Evolutionary conservation across 2,329 filamentous ascomycete genomes (phyloP).

Genomic region (Bipolaris victoriae): DNA sequence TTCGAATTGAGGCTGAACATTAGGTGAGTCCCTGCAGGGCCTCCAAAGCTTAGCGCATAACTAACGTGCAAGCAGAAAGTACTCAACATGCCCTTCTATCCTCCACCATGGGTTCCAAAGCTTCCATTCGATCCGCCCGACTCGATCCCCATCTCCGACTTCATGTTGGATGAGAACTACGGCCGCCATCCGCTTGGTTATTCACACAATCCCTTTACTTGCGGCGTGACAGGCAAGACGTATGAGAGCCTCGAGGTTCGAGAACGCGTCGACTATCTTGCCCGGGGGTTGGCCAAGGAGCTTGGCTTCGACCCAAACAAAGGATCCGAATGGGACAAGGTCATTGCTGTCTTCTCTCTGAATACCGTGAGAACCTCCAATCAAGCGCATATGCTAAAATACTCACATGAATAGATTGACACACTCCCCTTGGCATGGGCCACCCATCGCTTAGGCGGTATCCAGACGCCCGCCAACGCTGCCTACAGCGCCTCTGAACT

Average conservation of each 20-base stretch:
- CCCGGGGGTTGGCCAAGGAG: constrained; percentile 71
- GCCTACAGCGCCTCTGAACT: constrained; percentile 74
- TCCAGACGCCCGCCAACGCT: constrained; percentile 76
- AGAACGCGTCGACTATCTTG: constrained; percentile 69
- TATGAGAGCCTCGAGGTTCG: constrained; percentile 69
- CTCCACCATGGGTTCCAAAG: constrained; percentile 66
- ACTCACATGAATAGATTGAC: constrained; percentile 65
- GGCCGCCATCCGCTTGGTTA: constrained; percentile 68
- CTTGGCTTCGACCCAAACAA: constrained; percentile 73
- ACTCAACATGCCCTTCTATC: constrained; percentile 59
- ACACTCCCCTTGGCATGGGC: constrained; percentile 75
- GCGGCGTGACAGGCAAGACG: constrained; percentile 72
- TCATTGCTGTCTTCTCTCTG: constrained; percentile 76
- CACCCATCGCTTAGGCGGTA: constrained; percentile 74
- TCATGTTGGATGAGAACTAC: constrained; percentile 75
- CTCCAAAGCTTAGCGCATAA: neutral
- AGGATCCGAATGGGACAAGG: constrained; percentile 81
- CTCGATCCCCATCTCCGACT: constrained; percentile 74
- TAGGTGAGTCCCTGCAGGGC: neutral
- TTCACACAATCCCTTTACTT: constrained; percentile 75
- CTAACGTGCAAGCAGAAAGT: constrained; percentile 3
- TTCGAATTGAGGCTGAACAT: constrained; percentile 3
- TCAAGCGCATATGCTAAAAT: neutral
- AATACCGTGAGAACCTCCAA: constrained; percentile 68
- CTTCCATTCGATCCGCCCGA: constrained; percentile 73